Percentiles rank a stretch among this genome's conserved stretches.
Evolutionary conservation across 1,284 basidiomycete species (phyloP).

Genomic region (Anthracocystis panici-leucophaei): DNA sequence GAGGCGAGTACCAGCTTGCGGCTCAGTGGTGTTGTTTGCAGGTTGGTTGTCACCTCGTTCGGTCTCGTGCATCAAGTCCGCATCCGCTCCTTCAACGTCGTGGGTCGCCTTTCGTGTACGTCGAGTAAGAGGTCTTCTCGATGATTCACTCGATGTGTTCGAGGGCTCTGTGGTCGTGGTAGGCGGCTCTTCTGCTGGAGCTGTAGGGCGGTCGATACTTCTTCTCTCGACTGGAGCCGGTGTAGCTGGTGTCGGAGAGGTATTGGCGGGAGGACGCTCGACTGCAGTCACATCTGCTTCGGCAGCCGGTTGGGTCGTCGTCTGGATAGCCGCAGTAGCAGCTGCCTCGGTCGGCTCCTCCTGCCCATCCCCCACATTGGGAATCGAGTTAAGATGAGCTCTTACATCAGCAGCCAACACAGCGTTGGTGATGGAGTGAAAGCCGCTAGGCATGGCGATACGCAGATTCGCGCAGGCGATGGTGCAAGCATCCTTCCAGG

Average conservation of each 20-base stretch:
- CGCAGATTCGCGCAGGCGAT: slow-evolving; percentile 39
- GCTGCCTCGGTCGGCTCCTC: neutral
- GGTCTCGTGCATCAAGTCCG: neutral
- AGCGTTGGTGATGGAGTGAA: slow-evolving; percentile 41
- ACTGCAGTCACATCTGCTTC: slow-evolving; percentile 8
- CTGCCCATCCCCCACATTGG: slow-evolving; percentile 17
- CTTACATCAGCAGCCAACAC: slow-evolving; percentile 40
- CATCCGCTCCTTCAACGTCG: neutral
- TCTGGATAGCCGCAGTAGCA: neutral
- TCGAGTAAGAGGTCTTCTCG: slow-evolving; percentile 41
- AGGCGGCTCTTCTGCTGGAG: neutral
- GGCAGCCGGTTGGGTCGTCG: neutral
- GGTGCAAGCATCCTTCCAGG: slow-evolving; percentile 41
- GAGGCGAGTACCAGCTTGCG: neutral
- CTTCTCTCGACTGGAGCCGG: neutral
- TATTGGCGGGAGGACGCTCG: slow-evolving; percentile 2
- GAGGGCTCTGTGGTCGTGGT: slow-evolving; percentile 2
- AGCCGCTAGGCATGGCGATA: slow-evolving; percentile 50
- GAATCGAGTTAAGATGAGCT: slow-evolving; percentile 34
- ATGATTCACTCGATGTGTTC: slow-evolving; percentile 8
- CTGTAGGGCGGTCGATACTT: neutral
- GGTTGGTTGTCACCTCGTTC: neutral
- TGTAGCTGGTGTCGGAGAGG: neutral
- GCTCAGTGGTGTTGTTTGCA: neutral
- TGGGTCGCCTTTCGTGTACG: slow-evolving; percentile 33